These are phyloP conservation scores for Linum lewisii DNA, from an alignment of 345 rosid genomes.

Conservation along the genomic window DNA sequence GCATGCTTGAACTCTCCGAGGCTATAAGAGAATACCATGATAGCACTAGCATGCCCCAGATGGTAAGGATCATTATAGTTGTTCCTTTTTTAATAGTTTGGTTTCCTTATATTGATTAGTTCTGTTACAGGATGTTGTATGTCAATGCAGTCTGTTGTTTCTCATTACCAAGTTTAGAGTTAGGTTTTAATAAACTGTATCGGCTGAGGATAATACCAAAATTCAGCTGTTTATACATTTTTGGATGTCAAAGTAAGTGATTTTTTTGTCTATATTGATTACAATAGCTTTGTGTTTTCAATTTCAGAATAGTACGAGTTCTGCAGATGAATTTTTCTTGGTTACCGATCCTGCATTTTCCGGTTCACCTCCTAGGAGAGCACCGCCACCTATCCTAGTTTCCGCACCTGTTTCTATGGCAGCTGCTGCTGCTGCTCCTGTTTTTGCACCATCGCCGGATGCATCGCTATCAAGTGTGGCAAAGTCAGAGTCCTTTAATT, in stretches of 20 bases:
- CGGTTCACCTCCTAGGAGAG: slow-evolving; percentile 91
- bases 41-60: slow-evolving; percentile 63
- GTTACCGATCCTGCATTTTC: slow-evolving; percentile 71
- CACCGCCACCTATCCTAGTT: slow-evolving; percentile 62
- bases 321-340: slow-evolving; percentile 81
- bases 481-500: slow-evolving; percentile 49
- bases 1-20: slow-evolving; percentile 83
- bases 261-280: slow-evolving; percentile 5
- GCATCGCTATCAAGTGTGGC: slow-evolving; percentile 27
- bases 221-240: neutral
- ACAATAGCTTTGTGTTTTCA: slow-evolving; percentile 10
- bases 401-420: slow-evolving; percentile 14
- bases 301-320: slow-evolving; percentile 56
- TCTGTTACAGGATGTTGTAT: neutral
- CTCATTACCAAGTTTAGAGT: too few species aligned
- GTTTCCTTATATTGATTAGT: neutral
- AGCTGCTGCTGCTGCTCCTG: slow-evolving; percentile 7
- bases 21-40: slow-evolving; percentile 95
- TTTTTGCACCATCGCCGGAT: slow-evolving; percentile 27
- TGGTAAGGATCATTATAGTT: slow-evolving; percentile 35
- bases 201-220: neutral
- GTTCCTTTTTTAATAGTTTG: neutral
- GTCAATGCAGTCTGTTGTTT: too few species aligned
- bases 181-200: too few species aligned
- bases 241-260: neutral